Conservation (phyloP, 805 yeast species). For the Nematodospora valgi region DNA sequence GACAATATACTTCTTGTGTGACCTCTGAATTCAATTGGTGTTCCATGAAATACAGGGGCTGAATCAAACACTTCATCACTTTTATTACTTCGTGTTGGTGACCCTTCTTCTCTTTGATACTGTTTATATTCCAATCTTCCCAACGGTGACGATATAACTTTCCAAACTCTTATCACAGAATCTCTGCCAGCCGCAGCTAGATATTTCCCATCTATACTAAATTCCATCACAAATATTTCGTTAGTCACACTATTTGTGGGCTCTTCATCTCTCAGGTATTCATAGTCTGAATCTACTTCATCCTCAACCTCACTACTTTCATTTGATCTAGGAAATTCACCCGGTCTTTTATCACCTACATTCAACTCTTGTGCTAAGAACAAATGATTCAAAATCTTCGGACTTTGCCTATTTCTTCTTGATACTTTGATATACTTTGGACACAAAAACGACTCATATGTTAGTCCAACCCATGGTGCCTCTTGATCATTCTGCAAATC, state of each 20-base stretch:
- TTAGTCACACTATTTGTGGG: constrained; percentile 11
- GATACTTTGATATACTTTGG: constrained; percentile 56
- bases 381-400: constrained; percentile 46
- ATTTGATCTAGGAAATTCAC: constrained; percentile 1
- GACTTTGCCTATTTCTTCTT: constrained; percentile 45
- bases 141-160: constrained; percentile 69
- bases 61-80: constrained; percentile 27
- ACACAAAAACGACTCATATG: constrained; percentile 37
- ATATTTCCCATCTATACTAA: constrained; percentile 76
- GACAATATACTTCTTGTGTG: constrained; percentile 72
- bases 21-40: constrained; percentile 60
- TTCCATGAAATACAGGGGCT: constrained; percentile 77
- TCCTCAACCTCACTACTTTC: constrained; percentile 1
- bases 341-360: constrained; percentile 5
- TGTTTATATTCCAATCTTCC: constrained; percentile 51
- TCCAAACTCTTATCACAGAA: constrained; percentile 67
- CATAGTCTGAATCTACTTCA: not conserved
- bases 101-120: constrained; percentile 17
- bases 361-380: constrained; percentile 64
- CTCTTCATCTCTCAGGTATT: not conserved
- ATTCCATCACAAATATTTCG: constrained; percentile 73
- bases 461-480: constrained; percentile 29
- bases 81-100: constrained; percentile 8
- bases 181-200: constrained; percentile 85
- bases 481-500: constrained; percentile 11